phyloP scores from a whole-genome alignment of 2,329 filamentous ascomycete species.

The Epicoccum sorghinum region DNA sequence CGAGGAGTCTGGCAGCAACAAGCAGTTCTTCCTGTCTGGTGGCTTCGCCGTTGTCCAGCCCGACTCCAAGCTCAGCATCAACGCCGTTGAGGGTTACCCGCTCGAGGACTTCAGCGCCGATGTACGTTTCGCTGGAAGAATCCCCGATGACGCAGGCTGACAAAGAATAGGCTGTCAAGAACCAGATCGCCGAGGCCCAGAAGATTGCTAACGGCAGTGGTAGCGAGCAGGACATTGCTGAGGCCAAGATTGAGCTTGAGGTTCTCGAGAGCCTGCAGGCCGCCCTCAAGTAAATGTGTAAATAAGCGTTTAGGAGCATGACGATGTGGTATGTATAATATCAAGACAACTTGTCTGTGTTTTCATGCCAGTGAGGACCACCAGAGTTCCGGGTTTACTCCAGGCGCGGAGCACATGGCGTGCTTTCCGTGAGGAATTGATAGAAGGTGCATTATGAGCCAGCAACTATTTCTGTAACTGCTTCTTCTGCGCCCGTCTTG shows the following conservation, averaged over 20 bases:
- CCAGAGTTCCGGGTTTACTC: not conserved
- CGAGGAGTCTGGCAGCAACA: conserved; percentile 86
- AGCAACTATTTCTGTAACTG: conserved; percentile 26
- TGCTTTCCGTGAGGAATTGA: conserved; percentile 39
- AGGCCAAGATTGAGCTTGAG: conserved; percentile 99
- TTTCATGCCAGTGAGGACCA: conserved; percentile 9
- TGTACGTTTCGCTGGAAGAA: conserved; percentile 42
- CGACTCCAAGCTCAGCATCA: conserved; percentile 94
- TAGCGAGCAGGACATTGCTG: conserved; percentile 95
- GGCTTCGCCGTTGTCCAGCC: conserved; percentile 98
- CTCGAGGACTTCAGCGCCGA: conserved; percentile 96
- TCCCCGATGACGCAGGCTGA: conserved; percentile 19
- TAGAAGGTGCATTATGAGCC: conserved; percentile 42
- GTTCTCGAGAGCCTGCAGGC: conserved; percentile 85
- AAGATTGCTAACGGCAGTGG: conserved; percentile 90
- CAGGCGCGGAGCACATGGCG: conserved; percentile 31
- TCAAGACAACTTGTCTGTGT: conserved; percentile 15
- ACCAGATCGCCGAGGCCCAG: conserved; percentile 92
- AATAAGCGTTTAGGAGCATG: conserved; percentile 43
- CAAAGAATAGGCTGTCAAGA: conserved; percentile 68
- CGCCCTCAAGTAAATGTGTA: conserved; percentile 75
- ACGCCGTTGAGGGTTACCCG: conserved; percentile 93
- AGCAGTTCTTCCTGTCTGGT: conserved; percentile 98
- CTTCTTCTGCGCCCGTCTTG: conserved; percentile 5
- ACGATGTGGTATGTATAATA: conserved; percentile 45